Percentiles rank a stretch among this genome's conserved stretches.
These are phyloP conservation scores for Cucurbita moschata DNA, from an alignment of 306 rosid genomes.

Conservation along the genomic window DNA sequence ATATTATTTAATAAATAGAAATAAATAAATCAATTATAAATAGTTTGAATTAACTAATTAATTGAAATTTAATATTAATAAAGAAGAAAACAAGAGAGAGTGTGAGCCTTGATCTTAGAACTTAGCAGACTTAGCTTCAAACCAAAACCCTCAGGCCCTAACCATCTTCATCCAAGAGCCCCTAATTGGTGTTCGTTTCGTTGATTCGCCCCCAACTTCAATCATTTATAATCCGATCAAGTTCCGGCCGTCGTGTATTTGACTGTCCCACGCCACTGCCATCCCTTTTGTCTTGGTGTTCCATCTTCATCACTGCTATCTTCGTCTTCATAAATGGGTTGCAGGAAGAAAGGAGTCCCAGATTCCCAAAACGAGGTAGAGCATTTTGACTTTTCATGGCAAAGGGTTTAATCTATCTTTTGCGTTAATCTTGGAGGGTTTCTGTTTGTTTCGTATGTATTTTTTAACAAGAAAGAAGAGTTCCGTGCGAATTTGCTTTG, in stretches of 20 bases:
- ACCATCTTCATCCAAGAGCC: too few relatives aligned
- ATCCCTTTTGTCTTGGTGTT: neutral
- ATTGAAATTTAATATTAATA: too few relatives aligned
- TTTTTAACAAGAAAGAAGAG: neutral
- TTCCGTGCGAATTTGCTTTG: neutral
- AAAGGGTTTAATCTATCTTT: neutral
- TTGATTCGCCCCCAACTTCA: neutral
- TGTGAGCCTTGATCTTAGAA: too few relatives aligned
- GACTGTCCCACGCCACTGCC: neutral
- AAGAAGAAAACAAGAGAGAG: too few relatives aligned
- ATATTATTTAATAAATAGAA: too few relatives aligned
- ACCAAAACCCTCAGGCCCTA: too few relatives aligned
- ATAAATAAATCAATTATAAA: too few relatives aligned
- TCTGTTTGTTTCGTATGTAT: neutral
- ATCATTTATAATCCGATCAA: neutral
- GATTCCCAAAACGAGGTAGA: conserved; percentile 2
- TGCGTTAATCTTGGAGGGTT: neutral
- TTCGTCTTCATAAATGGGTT: neutral
- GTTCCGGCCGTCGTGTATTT: neutral
- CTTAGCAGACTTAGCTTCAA: too few relatives aligned
- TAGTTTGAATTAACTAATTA: too few relatives aligned
- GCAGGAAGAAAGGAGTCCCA: neutral
- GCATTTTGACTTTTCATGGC: neutral
- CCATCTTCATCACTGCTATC: neutral
- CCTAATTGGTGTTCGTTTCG: neutral